These are phyloP conservation scores for Nigrospora sphaerica DNA, from an alignment of 2,329 filamentous ascomycete genomes.

Conservation along the genomic window DNA sequence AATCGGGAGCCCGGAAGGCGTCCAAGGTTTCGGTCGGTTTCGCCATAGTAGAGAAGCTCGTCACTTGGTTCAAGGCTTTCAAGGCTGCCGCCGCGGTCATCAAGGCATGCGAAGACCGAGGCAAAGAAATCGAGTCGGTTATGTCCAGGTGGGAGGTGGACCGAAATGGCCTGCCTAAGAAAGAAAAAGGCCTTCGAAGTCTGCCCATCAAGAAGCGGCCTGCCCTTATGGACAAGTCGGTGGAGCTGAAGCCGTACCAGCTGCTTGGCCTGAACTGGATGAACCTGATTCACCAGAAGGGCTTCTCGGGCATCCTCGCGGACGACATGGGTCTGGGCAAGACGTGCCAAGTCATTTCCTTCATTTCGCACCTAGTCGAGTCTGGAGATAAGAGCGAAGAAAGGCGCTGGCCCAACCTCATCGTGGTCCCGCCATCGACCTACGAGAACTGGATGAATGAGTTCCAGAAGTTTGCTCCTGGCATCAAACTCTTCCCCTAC, in stretches of 20 bases:
- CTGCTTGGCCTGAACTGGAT: constrained; percentile 95
- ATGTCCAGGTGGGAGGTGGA: constrained; percentile 22
- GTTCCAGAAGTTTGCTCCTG: constrained; percentile 79
- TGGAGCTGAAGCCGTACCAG: constrained; percentile 87
- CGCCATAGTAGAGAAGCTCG: constrained; percentile 31
- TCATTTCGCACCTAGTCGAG: constrained; percentile 77
- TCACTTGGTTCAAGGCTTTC: constrained; percentile 36
- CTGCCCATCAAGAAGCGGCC: constrained; percentile 58
- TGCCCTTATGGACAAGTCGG: constrained; percentile 64
- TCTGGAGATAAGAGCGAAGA: constrained; percentile 27
- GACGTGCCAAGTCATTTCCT: constrained; percentile 92
- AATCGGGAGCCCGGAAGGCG: constrained; percentile 22
- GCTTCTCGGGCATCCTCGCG: constrained; percentile 82
- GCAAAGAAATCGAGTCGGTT: constrained; percentile 13
- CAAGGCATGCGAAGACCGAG: constrained; percentile 39
- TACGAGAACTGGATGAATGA: constrained; percentile 94
- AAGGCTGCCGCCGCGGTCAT: constrained; percentile 33
- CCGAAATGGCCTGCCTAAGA: constrained; percentile 26
- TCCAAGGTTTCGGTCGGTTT: constrained; percentile 18
- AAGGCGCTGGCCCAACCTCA: constrained; percentile 59
- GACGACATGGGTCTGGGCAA: constrained; percentile 98
- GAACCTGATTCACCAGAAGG: constrained; percentile 69
- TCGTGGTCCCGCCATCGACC: constrained; percentile 89
- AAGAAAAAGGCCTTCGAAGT: constrained; percentile 15
- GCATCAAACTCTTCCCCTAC: constrained; percentile 65